Conservation (phyloP, 2,329 filamentous ascomycete genomes). For the Trichoderma sp. region DNA sequence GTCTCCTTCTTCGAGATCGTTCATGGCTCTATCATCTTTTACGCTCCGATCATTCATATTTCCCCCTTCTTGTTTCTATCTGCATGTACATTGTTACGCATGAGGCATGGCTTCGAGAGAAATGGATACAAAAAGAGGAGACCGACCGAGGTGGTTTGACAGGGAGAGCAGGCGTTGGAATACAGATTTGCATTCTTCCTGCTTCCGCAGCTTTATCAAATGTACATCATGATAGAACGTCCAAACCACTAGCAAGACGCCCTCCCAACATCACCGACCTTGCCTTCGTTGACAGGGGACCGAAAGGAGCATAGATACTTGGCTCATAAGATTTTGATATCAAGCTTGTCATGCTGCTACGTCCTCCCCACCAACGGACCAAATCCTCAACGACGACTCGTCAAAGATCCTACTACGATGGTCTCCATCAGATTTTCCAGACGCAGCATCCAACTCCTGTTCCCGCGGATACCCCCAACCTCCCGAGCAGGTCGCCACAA, state of each 20-base stretch:
- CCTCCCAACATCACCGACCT: neutral
- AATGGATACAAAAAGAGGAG: neutral
- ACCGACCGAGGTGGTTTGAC: neutral
- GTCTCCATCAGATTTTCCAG: neutral
- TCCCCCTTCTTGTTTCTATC: neutral
- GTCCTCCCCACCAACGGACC: constrained; percentile 29
- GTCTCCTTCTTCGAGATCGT: too few relatives aligned
- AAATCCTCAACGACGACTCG: constrained; percentile 34
- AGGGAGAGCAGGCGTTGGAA: neutral
- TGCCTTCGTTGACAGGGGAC: too few relatives aligned
- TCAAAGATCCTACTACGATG: constrained; percentile 26
- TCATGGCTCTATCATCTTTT: too few relatives aligned
- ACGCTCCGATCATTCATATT: neutral
- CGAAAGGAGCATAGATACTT: neutral
- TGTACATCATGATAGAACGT: constrained; percentile 8
- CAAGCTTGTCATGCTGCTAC: neutral
- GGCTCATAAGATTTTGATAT: too few relatives aligned
- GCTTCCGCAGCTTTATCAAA: neutral
- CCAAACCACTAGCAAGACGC: neutral
- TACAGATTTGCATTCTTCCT: neutral
- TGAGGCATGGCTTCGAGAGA: neutral
- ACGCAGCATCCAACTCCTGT: constrained; percentile 19
- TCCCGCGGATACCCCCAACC: constrained; percentile 48
- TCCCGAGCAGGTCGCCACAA: constrained; percentile 59
- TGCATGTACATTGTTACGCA: neutral